These are phyloP conservation scores for Amylocystis lapponica DNA, from an alignment of 768 basidiomycete species.

Conservation along the genomic window DNA sequence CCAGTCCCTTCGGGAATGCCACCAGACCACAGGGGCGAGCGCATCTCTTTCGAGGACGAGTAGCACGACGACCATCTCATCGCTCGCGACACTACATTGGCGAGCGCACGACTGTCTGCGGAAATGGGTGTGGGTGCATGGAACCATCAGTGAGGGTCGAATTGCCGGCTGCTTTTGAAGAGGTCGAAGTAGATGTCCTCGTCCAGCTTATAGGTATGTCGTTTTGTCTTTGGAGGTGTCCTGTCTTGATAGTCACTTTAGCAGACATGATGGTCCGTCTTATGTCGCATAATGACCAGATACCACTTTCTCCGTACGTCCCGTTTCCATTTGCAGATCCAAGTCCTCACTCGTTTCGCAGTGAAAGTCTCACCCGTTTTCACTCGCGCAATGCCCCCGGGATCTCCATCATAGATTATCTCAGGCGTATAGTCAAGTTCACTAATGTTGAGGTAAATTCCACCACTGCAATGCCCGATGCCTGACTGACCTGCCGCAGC, in stretches of 20 bases:
- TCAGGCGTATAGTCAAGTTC: conserved; percentile 88
- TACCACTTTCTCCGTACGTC: conserved; percentile 75
- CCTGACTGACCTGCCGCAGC: conserved; percentile 35
- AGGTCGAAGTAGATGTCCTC: conserved; percentile 76
- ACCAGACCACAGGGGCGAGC: background rate
- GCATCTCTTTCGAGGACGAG: background rate
- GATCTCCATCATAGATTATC: conserved; percentile 88
- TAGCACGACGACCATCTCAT: background rate
- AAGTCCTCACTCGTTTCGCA: conserved; percentile 28
- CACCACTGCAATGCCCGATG: background rate
- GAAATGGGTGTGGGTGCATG: conserved; percentile 88
- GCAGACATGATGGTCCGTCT: conserved; percentile 96
- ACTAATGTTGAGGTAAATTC: conserved; percentile 87
- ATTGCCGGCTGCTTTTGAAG: conserved; percentile 80
- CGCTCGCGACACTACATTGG: conserved; percentile 8
- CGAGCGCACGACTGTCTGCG: too few species aligned
- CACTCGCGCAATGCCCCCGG: conserved; percentile 89
- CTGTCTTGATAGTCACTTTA: conserved; percentile 28
- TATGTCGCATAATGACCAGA: conserved; percentile 93
- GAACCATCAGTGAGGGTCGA: conserved; percentile 72
- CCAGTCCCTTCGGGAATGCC: background rate
- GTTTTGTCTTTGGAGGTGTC: conserved; percentile 1
- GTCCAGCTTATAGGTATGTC: conserved; percentile 74
- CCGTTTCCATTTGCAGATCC: conserved; percentile 17
- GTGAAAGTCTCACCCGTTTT: conserved; percentile 90